These are phyloP conservation scores for Emmonsiellopsis sp. DNA, from an alignment of 2,329 filamentous ascomycete species.

Conservation along the genomic window DNA sequence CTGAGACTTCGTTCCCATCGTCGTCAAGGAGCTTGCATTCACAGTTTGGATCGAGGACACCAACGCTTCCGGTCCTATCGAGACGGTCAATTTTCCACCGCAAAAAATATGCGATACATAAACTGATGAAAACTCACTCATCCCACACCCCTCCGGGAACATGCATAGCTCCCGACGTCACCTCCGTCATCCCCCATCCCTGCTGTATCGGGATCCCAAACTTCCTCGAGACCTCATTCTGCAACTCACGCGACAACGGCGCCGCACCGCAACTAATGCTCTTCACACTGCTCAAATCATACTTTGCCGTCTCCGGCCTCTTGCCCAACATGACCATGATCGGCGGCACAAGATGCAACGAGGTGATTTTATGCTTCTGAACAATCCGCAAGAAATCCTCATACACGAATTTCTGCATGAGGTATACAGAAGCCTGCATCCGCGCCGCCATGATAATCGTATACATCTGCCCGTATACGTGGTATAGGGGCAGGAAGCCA, in stretches of 20 bases:
- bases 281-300: conserved; percentile 66
- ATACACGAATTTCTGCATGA: conserved; percentile 74
- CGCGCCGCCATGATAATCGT: conserved; percentile 42
- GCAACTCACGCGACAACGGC: conserved; percentile 70
- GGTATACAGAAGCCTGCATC: conserved; percentile 45
- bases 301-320: conserved; percentile 65
- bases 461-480: conserved; percentile 24
- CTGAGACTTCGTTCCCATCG: conserved; percentile 40
- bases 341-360: conserved; percentile 73
- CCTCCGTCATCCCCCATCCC: conserved; percentile 74
- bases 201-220: conserved; percentile 71
- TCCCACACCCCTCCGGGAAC: conserved; percentile 33
- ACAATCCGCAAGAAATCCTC: conserved; percentile 68
- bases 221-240: conserved; percentile 63
- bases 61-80: conserved; percentile 37
- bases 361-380: conserved; percentile 65
- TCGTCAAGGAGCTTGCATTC: conserved; percentile 48
- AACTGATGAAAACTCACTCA: conserved; percentile 15
- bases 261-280: conserved; percentile 84
- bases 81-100: background rate
- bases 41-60: conserved; percentile 46
- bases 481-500: conserved; percentile 8
- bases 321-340: conserved; percentile 74
- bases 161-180: conserved; percentile 34
- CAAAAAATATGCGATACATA: background rate